Evolutionary conservation across 352 stramenopile species (phyloP).

Genomic region (Phytophthora uliginosa): DNA sequence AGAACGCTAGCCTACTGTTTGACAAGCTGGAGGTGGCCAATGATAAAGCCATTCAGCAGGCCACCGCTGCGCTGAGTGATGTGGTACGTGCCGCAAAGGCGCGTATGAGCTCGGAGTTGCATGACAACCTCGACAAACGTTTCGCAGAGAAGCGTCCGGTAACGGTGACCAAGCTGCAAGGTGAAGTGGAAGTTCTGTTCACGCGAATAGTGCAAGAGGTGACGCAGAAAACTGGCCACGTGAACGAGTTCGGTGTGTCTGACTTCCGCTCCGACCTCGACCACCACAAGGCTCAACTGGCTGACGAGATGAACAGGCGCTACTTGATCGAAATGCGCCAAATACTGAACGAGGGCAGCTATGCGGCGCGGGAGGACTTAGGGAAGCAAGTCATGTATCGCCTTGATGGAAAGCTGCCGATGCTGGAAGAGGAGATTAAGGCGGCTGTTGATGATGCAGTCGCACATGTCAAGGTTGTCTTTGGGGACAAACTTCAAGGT

Average conservation of each 20-base stretch:
- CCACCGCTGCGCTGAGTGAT: conserved; percentile 59
- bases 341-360: conserved; percentile 78
- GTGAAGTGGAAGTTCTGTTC: conserved; percentile 64
- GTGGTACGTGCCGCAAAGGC: conserved; percentile 62
- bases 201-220: conserved; percentile 41
- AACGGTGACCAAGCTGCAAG: conserved; percentile 67
- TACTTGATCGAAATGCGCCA: conserved; percentile 86
- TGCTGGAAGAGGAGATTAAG: conserved; percentile 77
- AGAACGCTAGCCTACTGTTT: conserved; percentile 75
- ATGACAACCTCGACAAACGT: conserved; percentile 66
- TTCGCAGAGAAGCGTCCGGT: conserved; percentile 61
- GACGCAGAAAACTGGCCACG: conserved; percentile 34
- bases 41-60: conserved; percentile 76
- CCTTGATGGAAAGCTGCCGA: conserved; percentile 78
- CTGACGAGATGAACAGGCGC: conserved; percentile 74
- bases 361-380: conserved; percentile 68
- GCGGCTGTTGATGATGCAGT: conserved; percentile 63
- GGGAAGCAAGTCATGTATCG: conserved; percentile 64
- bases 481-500: conserved; percentile 68
- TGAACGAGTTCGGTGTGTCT: conserved; percentile 34
- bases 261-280: conserved; percentile 69
- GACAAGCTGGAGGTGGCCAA: conserved; percentile 82
- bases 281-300: conserved; percentile 68
- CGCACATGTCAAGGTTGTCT: conserved; percentile 56
- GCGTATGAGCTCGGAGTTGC: conserved; percentile 70